Base-by-base conservation (phyloP, 192 early-diverging fungal genomes). In the Linnemannia hyalina region DNA sequence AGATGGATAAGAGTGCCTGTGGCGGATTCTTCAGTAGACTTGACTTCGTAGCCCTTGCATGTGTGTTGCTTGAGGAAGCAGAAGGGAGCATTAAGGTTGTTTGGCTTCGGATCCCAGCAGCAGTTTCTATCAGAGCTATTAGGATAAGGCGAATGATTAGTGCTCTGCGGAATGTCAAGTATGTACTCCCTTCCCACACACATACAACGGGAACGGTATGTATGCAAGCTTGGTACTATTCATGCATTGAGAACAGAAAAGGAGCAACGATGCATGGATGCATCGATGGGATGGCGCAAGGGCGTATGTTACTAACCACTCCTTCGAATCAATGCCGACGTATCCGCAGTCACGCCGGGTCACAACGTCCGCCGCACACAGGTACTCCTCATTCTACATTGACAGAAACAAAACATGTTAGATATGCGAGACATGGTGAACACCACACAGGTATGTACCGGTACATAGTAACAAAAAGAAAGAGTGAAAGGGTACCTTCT, bases 11-110 rank as follows among this genome's bases (percentile, higher is more conserved):
- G 13, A 6, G 77, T 16, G 35, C 79, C 84, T 13, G 16, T 16
- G n/a, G 26, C 76, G 11, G 84, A 52, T 26, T 80, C 63, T 41
- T 80, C 68, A 3, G 75, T 76, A 35, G 38, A 40, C 9, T 54
- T 65, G 49, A 86, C 79, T 3, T 26, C 35, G 35, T 86, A 86
- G 29, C 84, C 84, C 70, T 86, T 77, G 72, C 84, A 86, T 1
- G 54, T 7, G 36, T 81, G 75, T 26, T 86, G 84, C 26, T 76
- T 76, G 35, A 86, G 40, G 76, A 86, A 86, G 71, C 84, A 86
- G 42, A 69, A 86, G 29, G 84, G 84, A 0, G 79, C 60, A 20
- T 86, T 86, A 6, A 86, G 49, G 52, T 65, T 81, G 63, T 81
- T 78, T 36, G 32, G 36, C 15, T 57, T 74, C 5, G 84, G 32